Evolutionary conservation across 2,329 filamentous ascomycete genomes (phyloP).

Genomic region (Talaromyces funiculosus): DNA sequence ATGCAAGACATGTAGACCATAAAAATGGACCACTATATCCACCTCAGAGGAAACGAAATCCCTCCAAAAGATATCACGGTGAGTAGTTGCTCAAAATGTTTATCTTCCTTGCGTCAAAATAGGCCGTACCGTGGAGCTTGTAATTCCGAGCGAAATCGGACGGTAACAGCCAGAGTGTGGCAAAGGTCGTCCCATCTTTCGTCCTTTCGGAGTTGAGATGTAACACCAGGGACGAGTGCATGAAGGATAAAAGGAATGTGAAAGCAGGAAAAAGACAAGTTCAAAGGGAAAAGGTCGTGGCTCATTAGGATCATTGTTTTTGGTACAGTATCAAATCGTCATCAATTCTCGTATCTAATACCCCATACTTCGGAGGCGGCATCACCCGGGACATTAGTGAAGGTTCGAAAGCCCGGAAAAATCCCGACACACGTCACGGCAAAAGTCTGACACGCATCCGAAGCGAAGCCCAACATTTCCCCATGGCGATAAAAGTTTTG

Average conservation of each 20-base stretch:
- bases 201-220: neutral
- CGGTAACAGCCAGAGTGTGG: slow-evolving; percentile 65
- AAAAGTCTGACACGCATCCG: too few species aligned
- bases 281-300: slow-evolving; percentile 4
- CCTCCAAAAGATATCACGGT: slow-evolving; percentile 50
- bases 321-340: slow-evolving; percentile 12
- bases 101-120: slow-evolving; percentile 67
- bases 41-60: slow-evolving; percentile 37
- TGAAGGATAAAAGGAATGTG: neutral
- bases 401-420: too few species aligned
- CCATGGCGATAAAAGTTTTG: too few species aligned
- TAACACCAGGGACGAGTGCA: neutral
- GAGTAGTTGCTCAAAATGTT: slow-evolving; percentile 50
- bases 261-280: neutral
- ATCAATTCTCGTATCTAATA: slow-evolving; percentile 15
- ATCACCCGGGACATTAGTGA: too few species aligned
- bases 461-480: too few species aligned
- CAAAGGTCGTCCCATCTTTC: slow-evolving; percentile 34
- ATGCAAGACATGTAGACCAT: slow-evolving; percentile 35
- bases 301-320: slow-evolving; percentile 11
- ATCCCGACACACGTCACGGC: too few species aligned
- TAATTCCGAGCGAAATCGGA: slow-evolving; percentile 39
- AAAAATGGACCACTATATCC: slow-evolving; percentile 57
- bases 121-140: slow-evolving; percentile 57
- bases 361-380: too few species aligned